These are phyloP conservation scores for Naganishia vishniacii DNA, from an alignment of 768 basidiomycete genomes.

Conservation along the genomic window DNA sequence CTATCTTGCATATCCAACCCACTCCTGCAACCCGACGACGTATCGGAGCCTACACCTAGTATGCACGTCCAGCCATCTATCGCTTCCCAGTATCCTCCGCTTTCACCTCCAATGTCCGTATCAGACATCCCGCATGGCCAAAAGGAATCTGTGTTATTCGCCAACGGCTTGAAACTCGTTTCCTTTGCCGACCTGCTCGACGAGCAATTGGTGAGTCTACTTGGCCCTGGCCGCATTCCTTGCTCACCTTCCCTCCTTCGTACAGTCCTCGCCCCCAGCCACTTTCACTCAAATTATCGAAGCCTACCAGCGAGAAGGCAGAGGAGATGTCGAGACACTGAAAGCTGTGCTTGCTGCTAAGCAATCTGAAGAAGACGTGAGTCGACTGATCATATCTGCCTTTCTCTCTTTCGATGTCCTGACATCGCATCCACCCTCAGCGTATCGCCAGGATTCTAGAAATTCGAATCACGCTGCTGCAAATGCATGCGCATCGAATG, in stretches of 20 bases:
- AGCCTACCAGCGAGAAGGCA: slow-evolving; percentile 77
- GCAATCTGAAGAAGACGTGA: slow-evolving; percentile 83
- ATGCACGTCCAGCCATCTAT: slow-evolving; percentile 3
- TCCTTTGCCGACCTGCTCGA: slow-evolving; percentile 22
- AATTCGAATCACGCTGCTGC: slow-evolving; percentile 45
- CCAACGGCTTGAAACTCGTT: slow-evolving; percentile 11
- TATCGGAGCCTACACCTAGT: no score
- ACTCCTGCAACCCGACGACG: no score
- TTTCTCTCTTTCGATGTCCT: not conserved
- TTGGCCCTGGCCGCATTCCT: not conserved
- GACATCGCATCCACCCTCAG: slow-evolving; percentile 23
- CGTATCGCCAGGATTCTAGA: slow-evolving; percentile 45
- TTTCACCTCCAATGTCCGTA: not conserved
- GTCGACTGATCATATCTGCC: slow-evolving; percentile 33
- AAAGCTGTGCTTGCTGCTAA: slow-evolving; percentile 87
- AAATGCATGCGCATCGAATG: slow-evolving; percentile 29
- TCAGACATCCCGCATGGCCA: slow-evolving; percentile 1
- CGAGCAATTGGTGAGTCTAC: slow-evolving; percentile 21
- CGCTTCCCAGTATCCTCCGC: not conserved
- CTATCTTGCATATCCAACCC: no score
- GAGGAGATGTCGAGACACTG: slow-evolving; percentile 87
- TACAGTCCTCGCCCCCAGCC: slow-evolving; percentile 61
- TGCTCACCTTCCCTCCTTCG: not conserved
- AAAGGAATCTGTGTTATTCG: not conserved
- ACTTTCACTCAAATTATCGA: slow-evolving; percentile 76